A percentile compares a stretch with the other conserved stretches of the same genome.
Evolutionary conservation across 257 asterid species (phyloP).

Genomic region (Ehretia macrophylla): DNA sequence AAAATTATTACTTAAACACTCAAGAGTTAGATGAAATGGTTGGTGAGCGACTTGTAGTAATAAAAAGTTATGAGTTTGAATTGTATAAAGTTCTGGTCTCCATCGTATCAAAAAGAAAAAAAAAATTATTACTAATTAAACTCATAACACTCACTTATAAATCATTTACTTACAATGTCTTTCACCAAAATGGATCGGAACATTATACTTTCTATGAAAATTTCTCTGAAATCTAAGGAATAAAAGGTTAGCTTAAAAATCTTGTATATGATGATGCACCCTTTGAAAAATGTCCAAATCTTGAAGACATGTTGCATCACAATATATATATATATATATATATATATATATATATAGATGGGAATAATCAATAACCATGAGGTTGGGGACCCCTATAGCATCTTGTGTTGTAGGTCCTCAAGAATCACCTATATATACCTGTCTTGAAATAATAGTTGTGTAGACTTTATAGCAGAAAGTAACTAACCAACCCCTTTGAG

Average conservation of each 20-base stretch:
- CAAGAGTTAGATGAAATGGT: too few species aligned
- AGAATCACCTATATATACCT: conserved; percentile 1
- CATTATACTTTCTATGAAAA: too few species aligned
- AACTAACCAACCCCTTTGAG: not conserved
- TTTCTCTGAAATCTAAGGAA: not conserved
- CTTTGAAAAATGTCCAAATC: not conserved
- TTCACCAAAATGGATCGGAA: too few species aligned
- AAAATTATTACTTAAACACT: too few species aligned
- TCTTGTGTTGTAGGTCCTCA: not conserved
- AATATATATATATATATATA: not conserved
- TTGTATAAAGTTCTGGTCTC: too few species aligned
- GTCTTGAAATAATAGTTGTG: conserved; percentile 2
- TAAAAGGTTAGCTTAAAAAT: not conserved
- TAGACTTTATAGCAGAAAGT: conserved; percentile 1
- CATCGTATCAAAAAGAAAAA: too few species aligned
- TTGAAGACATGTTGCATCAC: not conserved
- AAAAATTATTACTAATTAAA: too few species aligned
- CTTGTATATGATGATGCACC: not conserved
- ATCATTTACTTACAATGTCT: too few species aligned
- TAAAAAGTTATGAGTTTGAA: too few species aligned
- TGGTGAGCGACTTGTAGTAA: too few species aligned
- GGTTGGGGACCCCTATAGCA: conserved; percentile 3
- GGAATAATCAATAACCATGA: not conserved
- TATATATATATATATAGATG: not conserved
- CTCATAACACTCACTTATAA: too few species aligned